phyloP scores from a whole-genome alignment of 148 eudicot genomes.

The Rhododendron molle region DNA sequence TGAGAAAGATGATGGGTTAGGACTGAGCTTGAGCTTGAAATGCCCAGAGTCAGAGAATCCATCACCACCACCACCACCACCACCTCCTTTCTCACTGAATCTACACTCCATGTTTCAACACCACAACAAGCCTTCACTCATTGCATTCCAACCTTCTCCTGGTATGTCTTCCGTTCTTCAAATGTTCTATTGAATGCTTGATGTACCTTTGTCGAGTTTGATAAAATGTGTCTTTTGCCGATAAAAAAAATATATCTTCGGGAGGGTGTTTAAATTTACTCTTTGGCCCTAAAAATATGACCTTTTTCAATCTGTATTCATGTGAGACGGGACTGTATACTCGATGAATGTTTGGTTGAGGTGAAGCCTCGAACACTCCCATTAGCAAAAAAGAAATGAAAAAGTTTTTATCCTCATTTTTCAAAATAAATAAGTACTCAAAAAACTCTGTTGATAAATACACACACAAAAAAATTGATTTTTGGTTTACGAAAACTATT shows the following conservation, averaged over 20 bases:
- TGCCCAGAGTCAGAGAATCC: constrained; percentile 12
- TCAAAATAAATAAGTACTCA: background rate
- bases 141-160: constrained; percentile 7
- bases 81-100: constrained; percentile 3
- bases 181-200: background rate
- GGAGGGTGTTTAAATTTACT: too few species aligned
- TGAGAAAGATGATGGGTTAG: constrained; percentile 44
- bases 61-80: background rate
- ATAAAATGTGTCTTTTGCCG: background rate
- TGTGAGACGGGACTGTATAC: background rate
- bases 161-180: background rate
- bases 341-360: background rate
- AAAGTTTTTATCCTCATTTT: background rate
- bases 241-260: too few species aligned
- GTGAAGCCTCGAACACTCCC: background rate
- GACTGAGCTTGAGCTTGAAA: constrained; percentile 55
- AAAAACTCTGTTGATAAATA: background rate
- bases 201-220: background rate
- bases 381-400: background rate
- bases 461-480: background rate
- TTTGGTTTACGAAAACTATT: background rate
- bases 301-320: too few species aligned
- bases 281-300: background rate
- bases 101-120: constrained; percentile 6
- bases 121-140: background rate